Base-by-base conservation (phyloP, 139 green algal genomes). In the Chlorella ohadii region DNA sequence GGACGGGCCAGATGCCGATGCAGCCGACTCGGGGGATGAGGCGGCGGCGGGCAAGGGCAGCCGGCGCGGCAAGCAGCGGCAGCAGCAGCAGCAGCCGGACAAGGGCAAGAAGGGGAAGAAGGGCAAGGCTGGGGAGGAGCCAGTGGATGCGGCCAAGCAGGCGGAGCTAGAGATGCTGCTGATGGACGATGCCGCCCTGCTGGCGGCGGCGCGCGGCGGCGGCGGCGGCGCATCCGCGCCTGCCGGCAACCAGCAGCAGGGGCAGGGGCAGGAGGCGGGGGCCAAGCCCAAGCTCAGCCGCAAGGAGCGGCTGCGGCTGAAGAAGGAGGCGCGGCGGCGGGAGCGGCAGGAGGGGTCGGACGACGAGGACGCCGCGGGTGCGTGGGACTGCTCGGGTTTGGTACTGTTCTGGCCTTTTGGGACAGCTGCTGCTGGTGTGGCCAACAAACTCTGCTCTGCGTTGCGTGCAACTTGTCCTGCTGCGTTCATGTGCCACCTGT, bases 101-200 rank as follows among this genome's bases (percentile, higher is more conserved):
- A 87, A 89, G 73, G 63, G 55, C 11, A 31, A 59, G 28, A 57
- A 73, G 57, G 87, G 31, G 38, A 84, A 51, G 64, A 79, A 36
- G 86, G 51, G n/a, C n/a, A n/a, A n/a, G n/a, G n/a, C n/a, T n/a
- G n/a, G 71, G 17, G 82, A 59, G 20, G 80, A 89, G 33, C 19
- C 39, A 22, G 44, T 16, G 27, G 39, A 77, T 36, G 19, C 39
- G 1, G 39, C 39, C 74, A 72, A 91, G 78, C 71, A 84, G 11
- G 96, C 96, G 20, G 93, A 99, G 84, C 91, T 99, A 70, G 96
- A 99, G 89, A 91, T 99, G 87, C 88, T 99, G 59, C 83, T 98
- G 33, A 93, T 99, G 94, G 96, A 99, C 57, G 96, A 98, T 64
- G 80, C 47, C 0, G 87, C 86, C 1, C 74, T 97, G 38, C 79